These are phyloP conservation scores for Boletus pseudopeckii DNA, from an alignment of 768 basidiomycete genomes.

Conservation along the genomic window DNA sequence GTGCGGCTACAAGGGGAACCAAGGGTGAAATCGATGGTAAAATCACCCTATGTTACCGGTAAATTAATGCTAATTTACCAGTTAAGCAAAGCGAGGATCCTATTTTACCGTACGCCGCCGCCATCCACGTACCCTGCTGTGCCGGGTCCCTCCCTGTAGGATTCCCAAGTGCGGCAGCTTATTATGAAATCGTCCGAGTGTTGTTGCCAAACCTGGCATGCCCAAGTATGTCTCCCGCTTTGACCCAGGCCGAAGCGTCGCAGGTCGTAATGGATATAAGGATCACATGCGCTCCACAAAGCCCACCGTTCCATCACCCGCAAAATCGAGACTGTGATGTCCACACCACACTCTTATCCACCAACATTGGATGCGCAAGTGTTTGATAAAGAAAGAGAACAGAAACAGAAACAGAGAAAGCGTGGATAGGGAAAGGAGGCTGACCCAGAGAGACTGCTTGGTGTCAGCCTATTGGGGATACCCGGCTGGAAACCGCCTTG, in stretches of 20 bases:
- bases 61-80: no score
- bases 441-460: conserved; percentile 11
- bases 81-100: no score
- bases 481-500: not conserved
- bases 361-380: no score
- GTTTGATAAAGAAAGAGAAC: not conserved
- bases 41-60: no score
- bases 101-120: no score
- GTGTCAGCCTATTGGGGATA: conserved; percentile 15
- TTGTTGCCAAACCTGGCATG: conserved; percentile 10
- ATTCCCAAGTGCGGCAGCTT: not conserved
- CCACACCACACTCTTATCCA: no score
- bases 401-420: not conserved
- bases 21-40: no score
- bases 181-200: conserved; percentile 9
- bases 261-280: conserved; percentile 10
- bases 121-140: not conserved
- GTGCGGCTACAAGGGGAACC: no score
- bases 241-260: conserved; percentile 8
- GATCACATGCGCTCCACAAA: not conserved
- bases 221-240: no score
- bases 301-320: not conserved
- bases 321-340: not conserved
- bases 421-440: conserved; percentile 11
- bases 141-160: not conserved